These are phyloP conservation scores for Diplodia scrobiculata DNA, from an alignment of 2,329 filamentous ascomycete species.

Conservation along the genomic window DNA sequence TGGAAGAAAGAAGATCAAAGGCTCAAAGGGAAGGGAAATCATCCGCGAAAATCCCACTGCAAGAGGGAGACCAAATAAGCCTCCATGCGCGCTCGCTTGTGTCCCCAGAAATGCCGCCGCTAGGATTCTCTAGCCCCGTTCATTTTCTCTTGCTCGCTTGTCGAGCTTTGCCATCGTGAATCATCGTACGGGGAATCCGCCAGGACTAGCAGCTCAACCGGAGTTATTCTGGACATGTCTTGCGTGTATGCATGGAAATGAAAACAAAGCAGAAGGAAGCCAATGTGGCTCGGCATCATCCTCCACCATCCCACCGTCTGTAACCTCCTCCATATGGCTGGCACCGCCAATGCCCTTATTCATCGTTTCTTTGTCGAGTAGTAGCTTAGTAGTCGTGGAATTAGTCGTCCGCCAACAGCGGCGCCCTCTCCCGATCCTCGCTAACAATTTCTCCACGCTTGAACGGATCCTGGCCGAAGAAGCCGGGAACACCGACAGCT, in stretches of 20 bases:
- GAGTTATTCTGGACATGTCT: neutral
- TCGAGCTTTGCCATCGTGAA: neutral
- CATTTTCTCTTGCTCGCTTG: neutral
- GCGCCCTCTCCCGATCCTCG: constrained; percentile 58
- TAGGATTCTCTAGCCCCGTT: neutral
- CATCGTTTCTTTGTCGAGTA: neutral
- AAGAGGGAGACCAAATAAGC: neutral
- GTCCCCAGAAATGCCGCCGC: neutral
- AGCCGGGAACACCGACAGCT: constrained; percentile 64
- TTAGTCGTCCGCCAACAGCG: constrained; percentile 53
- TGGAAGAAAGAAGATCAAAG: neutral
- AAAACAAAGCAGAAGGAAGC: neutral
- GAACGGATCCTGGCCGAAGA: constrained; percentile 62
- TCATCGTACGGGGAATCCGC: neutral
- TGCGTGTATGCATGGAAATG: neutral
- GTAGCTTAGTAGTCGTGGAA: neutral
- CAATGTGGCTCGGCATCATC: neutral
- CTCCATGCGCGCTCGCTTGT: neutral
- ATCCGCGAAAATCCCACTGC: neutral
- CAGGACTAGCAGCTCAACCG: neutral
- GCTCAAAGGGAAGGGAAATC: constrained; percentile 21
- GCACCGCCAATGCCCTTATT: neutral
- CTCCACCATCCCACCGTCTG: neutral
- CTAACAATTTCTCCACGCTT: constrained; percentile 48
- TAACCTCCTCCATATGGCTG: neutral